Base-by-base conservation (phyloP, 2,329 filamentous ascomycete genomes). In the Fusarium chaquense region DNA sequence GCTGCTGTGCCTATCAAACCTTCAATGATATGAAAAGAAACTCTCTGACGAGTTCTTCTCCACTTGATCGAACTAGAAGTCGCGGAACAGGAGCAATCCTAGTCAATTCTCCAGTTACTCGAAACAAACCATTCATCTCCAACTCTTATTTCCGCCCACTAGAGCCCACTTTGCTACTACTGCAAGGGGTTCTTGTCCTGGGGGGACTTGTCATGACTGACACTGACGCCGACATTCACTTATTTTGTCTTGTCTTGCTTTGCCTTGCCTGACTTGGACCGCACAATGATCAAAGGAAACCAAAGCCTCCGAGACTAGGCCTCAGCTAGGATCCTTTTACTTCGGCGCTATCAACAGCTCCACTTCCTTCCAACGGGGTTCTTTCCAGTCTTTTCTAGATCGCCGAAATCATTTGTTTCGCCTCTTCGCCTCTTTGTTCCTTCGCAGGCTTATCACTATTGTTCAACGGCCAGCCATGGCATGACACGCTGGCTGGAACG, bases 361-460 rank as follows among this genome's bases (percentile, higher is more conserved):
- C 67, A 70, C 67, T 68, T 64, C 63, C 67, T 68, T 63, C 67
- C 49, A 64, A 47, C 67, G 67, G 67, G n/a, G 47, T 68, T 68
- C 50, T 67, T 70, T 70, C 67, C 67, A 70, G 58, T 70, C 67
- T 57, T 49, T 70, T 70, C 64, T 45, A 70, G 66, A 69, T 35
- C 61, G 30, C 67, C 67, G 67, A 69, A 56, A 53, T 55, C 58
- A 53, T 59, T 55, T 59, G 55, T 62, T 66, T 61, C 65, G 49
- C 49, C 49, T 60, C 44, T 55, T 62, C 47, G 58, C 58, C 58
- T 46, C 35, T 52, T 45, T 43, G 36, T 50, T 61, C 33, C 49
- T 40, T 13, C 33, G 35, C 18, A 13, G 33, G 22, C 33, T 12
- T 51, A 28, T 51, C 49, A 15, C 24, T 35, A 20, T 20, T 51